phyloP scores from a whole-genome alignment of 2,329 filamentous ascomycete species.

The Dactylonectria macrodidyma region DNA sequence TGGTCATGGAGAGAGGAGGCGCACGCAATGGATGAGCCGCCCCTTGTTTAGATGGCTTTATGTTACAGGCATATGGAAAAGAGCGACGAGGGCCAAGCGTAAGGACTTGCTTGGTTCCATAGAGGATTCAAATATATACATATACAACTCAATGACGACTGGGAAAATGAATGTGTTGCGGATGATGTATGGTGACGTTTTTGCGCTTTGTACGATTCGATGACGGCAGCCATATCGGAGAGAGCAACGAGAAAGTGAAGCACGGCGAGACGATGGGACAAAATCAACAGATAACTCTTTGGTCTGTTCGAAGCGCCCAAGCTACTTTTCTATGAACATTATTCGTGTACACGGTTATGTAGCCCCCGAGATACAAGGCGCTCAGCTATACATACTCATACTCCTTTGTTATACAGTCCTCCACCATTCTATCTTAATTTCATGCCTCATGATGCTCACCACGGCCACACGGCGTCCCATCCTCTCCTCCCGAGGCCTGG shows the following conservation, averaged over 20 bases:
- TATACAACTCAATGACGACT: conserved; percentile 41
- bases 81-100: conserved; percentile 34
- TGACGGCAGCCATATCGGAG: too few relatives aligned
- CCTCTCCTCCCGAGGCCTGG: neutral
- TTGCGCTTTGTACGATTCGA: neutral
- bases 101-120: conserved; percentile 38
- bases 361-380: conserved; percentile 25
- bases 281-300: conserved; percentile 12
- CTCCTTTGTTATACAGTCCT: conserved; percentile 15
- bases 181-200: neutral
- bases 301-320: conserved; percentile 13
- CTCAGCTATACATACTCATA: neutral
- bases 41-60: conserved; percentile 41
- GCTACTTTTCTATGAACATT: conserved; percentile 13
- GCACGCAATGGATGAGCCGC: conserved; percentile 30
- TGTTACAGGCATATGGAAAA: conserved; percentile 36
- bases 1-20: conserved; percentile 27
- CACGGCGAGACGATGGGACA: neutral
- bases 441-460: neutral
- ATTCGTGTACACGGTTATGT: conserved; percentile 9
- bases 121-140: conserved; percentile 39
- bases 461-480: neutral
- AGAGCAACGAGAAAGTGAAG: neutral
- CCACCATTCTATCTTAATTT: neutral
- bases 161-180: conserved; percentile 5